Percentiles rank a stretch among this genome's conserved stretches.
phyloP scores from a whole-genome alignment of 2,329 filamentous ascomycete genomes.

The Fusarium vanettenii region DNA sequence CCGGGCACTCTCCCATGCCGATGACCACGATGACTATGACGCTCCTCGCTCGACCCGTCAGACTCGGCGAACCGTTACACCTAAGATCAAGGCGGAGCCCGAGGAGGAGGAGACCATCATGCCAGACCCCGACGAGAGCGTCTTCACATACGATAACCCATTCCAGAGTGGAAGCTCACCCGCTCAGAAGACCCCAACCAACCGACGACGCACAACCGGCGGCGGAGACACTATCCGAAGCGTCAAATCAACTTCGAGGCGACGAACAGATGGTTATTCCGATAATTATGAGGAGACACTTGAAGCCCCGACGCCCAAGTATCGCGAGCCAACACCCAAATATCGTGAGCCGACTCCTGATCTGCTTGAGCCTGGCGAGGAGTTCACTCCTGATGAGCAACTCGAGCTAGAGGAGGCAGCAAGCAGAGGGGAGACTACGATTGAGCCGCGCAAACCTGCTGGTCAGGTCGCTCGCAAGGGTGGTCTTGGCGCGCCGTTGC shows the following conservation, averaged over 20 bases:
- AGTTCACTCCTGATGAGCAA: slow-evolving; percentile 93
- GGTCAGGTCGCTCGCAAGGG: slow-evolving; percentile 51
- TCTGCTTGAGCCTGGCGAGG: slow-evolving; percentile 78
- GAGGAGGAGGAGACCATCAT: slow-evolving; percentile 48
- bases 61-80: slow-evolving; percentile 62
- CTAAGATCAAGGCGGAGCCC: slow-evolving; percentile 66
- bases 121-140: slow-evolving; percentile 63
- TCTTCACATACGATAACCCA: slow-evolving; percentile 90
- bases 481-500: slow-evolving; percentile 72
- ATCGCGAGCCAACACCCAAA: slow-evolving; percentile 45
- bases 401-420: slow-evolving; percentile 80
- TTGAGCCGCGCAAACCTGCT: slow-evolving; percentile 57
- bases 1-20: slow-evolving; percentile 64
- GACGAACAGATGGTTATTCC: slow-evolving; percentile 53
- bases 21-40: slow-evolving; percentile 57
- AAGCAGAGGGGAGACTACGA: slow-evolving; percentile 60
- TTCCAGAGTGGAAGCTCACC: slow-evolving; percentile 88
- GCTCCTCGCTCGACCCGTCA: slow-evolving; percentile 59
- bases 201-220: slow-evolving; percentile 60
- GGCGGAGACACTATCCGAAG: slow-evolving; percentile 57
- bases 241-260: slow-evolving; percentile 55
- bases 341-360: slow-evolving; percentile 49
- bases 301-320: slow-evolving; percentile 46
- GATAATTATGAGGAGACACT: slow-evolving; percentile 48
- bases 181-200: slow-evolving; percentile 59